Conservation (phyloP, 805 yeast species). For the Blastobotrys muscicola region DNA sequence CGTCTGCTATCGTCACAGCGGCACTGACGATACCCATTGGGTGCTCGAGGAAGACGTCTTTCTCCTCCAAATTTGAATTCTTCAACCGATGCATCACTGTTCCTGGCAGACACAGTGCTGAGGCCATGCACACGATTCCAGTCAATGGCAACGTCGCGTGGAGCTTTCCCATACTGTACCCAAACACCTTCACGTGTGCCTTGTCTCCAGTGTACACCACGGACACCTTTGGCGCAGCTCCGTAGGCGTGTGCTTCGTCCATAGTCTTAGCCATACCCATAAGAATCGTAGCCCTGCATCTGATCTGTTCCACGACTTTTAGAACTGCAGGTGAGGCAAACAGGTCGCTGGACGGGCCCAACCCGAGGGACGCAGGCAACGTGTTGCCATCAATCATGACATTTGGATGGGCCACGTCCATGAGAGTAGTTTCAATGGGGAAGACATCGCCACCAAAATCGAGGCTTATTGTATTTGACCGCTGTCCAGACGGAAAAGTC, state of each 20-base stretch:
- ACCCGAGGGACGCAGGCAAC: not conserved
- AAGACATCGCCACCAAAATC: not conserved
- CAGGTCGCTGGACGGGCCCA: not conserved
- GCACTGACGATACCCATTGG: too few species aligned
- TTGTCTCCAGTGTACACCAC: not conserved
- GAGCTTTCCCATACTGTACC: constrained; percentile 7
- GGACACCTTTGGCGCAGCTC: constrained; percentile 5
- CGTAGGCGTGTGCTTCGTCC: constrained; percentile 1
- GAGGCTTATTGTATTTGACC: not conserved
- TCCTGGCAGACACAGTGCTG: constrained; percentile 3
- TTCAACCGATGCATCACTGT: not conserved
- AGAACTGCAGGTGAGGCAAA: not conserved
- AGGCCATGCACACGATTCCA: constrained; percentile 5
- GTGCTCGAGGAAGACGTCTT: too few species aligned
- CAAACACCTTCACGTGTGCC: constrained; percentile 3
- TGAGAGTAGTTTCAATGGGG: not conserved
- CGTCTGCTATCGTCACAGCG: too few species aligned
- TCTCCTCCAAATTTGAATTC: too few species aligned
- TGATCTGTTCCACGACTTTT: not conserved
- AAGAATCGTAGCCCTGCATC: constrained; percentile 3
- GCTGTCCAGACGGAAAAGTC: constrained; percentile 3
- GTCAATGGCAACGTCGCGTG: constrained; percentile 6
- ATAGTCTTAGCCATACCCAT: constrained; percentile 2
- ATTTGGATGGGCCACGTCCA: constrained; percentile 6
- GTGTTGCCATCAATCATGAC: constrained; percentile 4